phyloP scores from a whole-genome alignment of 2,329 filamentous ascomycete genomes.

The Trichoderma gracile region DNA sequence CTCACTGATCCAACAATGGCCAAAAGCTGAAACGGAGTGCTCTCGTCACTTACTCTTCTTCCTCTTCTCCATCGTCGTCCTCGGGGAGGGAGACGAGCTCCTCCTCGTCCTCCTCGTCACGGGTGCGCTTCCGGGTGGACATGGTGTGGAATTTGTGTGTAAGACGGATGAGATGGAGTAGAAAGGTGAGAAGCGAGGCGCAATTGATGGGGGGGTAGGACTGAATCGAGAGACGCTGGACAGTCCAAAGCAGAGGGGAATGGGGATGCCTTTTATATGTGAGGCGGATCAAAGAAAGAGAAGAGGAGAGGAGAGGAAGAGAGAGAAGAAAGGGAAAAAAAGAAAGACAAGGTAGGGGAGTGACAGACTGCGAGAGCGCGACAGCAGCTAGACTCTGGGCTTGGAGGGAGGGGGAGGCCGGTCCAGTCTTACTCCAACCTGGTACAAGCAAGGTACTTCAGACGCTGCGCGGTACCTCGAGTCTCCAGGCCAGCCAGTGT shows the following conservation, averaged over 20 bases:
- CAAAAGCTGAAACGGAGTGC: background rate
- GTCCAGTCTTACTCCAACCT: slow-evolving; percentile 27
- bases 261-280: slow-evolving; percentile 25
- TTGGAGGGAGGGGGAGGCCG: slow-evolving; percentile 18
- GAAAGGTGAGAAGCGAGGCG: background rate
- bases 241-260: slow-evolving; percentile 21
- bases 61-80: slow-evolving; percentile 53
- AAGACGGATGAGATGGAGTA: slow-evolving; percentile 7
- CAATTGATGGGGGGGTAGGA: slow-evolving; percentile 18
- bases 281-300: slow-evolving; percentile 22
- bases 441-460: background rate
- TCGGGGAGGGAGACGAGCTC: slow-evolving; percentile 58
- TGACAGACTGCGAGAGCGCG: slow-evolving; percentile 14
- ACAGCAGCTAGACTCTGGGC: slow-evolving; percentile 11
- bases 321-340: slow-evolving; percentile 22
- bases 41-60: slow-evolving; percentile 52
- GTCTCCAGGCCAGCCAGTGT: too few relatives aligned
- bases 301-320: slow-evolving; percentile 25
- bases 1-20: background rate
- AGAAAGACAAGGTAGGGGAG: slow-evolving; percentile 23
- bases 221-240: slow-evolving; percentile 26
- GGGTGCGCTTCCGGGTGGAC: slow-evolving; percentile 53
- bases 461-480: too few relatives aligned
- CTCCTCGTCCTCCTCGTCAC: slow-evolving; percentile 62
- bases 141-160: slow-evolving; percentile 20